Evolutionary conservation across 1,139 yeast genomes (phyloP).

Genomic region (Lodderomyces beijingensis): DNA sequence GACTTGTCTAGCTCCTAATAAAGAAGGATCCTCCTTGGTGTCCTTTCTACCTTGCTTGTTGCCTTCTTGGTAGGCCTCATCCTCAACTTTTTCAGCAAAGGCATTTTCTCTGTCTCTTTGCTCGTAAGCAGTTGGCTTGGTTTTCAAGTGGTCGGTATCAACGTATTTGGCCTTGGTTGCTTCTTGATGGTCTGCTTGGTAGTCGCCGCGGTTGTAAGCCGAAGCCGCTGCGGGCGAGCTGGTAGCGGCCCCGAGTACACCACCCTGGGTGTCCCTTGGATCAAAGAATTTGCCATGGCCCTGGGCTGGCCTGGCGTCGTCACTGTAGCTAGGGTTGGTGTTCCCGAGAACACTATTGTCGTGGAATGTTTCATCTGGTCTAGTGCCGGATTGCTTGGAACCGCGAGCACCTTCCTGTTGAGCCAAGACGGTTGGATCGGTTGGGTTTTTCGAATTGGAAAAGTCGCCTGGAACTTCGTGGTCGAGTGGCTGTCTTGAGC

Average conservation of each 20-base stretch:
- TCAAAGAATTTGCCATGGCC: constrained; percentile 34
- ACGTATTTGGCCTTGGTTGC: constrained; percentile 23
- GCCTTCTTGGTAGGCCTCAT: constrained; percentile 16
- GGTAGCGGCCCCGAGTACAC: constrained; percentile 8
- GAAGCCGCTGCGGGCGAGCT: constrained; percentile 7
- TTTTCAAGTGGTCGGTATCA: constrained; percentile 23
- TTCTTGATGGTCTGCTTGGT: constrained; percentile 4
- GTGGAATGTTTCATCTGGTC: background rate
- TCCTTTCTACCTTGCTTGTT: constrained; percentile 9
- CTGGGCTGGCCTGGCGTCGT: constrained; percentile 23
- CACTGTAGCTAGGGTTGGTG: constrained; percentile 23
- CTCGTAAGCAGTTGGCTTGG: constrained; percentile 26
- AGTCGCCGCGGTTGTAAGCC: constrained; percentile 15
- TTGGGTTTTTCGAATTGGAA: constrained; percentile 29
- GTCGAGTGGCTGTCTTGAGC: constrained; percentile 26
- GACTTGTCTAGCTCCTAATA: constrained; percentile 6
- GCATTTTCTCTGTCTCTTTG: constrained; percentile 15
- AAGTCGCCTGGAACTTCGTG: constrained; percentile 30
- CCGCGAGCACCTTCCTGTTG: constrained; percentile 5
- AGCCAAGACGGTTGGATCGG: constrained; percentile 20
- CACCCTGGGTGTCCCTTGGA: constrained; percentile 29
- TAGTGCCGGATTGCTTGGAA: constrained; percentile 4
- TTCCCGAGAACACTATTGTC: constrained; percentile 13
- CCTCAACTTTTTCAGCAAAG: constrained; percentile 14
- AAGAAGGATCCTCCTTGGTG: constrained; percentile 6